These are phyloP conservation scores for Rhodotorula sp. DNA, from an alignment of 1,284 basidiomycete species.

Conservation along the genomic window DNA sequence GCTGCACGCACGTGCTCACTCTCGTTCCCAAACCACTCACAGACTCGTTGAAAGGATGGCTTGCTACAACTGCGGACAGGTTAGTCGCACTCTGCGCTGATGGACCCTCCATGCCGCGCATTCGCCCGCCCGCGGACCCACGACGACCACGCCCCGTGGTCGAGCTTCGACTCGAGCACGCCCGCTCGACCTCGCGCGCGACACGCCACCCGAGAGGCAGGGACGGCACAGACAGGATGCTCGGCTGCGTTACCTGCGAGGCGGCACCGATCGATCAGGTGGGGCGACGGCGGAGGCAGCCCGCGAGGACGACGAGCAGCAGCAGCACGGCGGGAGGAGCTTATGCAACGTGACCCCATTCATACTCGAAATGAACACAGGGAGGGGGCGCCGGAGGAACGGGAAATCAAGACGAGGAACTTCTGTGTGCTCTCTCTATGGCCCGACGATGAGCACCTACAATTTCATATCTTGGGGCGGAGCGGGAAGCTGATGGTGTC, in stretches of 20 bases:
- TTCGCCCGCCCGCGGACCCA: too few relatives aligned
- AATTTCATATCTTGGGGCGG: conserved; percentile 2
- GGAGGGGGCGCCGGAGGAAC: background rate
- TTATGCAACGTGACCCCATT: conserved; percentile 16
- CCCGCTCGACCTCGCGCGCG: too few relatives aligned
- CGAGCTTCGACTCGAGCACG: background rate
- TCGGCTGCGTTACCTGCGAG: too few relatives aligned
- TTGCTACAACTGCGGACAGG: conserved; percentile 38
- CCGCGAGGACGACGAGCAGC: background rate
- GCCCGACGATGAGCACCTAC: conserved; percentile 16
- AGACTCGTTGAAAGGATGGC: conserved; percentile 9
- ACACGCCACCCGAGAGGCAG: too few relatives aligned
- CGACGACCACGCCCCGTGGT: too few relatives aligned
- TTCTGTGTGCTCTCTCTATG: background rate
- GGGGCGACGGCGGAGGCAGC: background rate
- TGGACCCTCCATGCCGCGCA: too few relatives aligned
- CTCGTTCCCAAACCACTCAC: background rate
- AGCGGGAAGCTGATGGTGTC: conserved; percentile 29
- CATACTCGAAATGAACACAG: background rate
- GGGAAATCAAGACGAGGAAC: background rate
- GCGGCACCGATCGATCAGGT: too few relatives aligned
- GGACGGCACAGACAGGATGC: too few relatives aligned
- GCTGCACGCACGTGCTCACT: background rate
- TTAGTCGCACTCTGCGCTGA: conserved; percentile 1
- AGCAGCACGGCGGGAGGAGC: background rate